Evolutionary conservation across 129 eudicot genomes (phyloP).

Genomic region (Rutidosis leptorrhynchoides): DNA sequence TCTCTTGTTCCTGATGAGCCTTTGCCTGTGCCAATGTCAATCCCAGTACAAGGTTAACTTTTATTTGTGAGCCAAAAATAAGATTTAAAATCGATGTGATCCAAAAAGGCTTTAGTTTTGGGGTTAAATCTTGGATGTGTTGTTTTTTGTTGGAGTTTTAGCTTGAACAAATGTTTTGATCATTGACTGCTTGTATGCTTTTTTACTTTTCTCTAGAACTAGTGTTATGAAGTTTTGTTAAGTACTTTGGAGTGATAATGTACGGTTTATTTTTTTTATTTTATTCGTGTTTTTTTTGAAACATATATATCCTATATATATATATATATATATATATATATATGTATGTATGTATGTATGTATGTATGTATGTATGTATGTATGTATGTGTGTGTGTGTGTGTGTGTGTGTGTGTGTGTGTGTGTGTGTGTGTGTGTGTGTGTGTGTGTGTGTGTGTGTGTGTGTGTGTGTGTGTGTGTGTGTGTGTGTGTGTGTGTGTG

Average conservation of each 20-base stretch:
- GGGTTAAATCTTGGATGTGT: background rate
- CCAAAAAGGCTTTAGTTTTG: constrained; percentile 3
- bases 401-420: too few relatives aligned
- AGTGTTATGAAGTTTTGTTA: constrained; percentile 10
- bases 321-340: too few relatives aligned
- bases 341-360: too few relatives aligned
- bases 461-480: too few relatives aligned
- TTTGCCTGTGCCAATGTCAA: constrained; percentile 23
- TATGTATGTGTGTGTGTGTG: too few relatives aligned
- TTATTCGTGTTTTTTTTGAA: background rate
- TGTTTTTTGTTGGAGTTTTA: background rate
- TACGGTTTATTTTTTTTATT: background rate
- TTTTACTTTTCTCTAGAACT: constrained; percentile 6
- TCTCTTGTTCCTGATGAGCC: constrained; percentile 35
- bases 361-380: too few relatives aligned
- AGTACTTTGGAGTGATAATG: constrained; percentile 11
- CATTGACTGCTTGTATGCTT: background rate
- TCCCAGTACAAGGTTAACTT: constrained; percentile 15
- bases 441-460: too few relatives aligned
- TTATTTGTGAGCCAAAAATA: background rate
- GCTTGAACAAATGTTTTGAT: background rate
- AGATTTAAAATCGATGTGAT: constrained; percentile 4
- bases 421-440: too few relatives aligned
- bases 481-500: too few relatives aligned
- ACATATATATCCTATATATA: too few relatives aligned